Percentiles rank a stretch among this genome's conserved stretches.
Evolutionary conservation across 495 filamentous ascomycete genomes (phyloP).

Genomic region (Haplographium delicatum): DNA sequence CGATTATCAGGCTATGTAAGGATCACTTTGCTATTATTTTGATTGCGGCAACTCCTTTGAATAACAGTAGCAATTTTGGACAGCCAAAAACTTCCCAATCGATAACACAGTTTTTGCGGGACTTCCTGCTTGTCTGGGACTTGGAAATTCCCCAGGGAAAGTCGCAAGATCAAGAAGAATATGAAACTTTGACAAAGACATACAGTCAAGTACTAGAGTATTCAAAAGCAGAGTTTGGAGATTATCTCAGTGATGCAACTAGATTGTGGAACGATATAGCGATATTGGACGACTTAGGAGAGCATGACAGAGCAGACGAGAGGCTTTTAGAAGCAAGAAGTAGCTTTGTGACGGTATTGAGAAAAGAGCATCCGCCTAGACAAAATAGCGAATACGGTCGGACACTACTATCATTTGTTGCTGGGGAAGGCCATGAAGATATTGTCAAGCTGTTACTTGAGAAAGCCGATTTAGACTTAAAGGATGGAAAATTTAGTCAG

Average conservation of each 20-base stretch:
- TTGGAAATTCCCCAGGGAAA: slow-evolving; percentile 4
- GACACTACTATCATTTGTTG: too few species aligned
- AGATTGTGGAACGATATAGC: slow-evolving; percentile 18
- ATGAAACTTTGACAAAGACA: slow-evolving; percentile 6
- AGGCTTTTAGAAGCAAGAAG: slow-evolving; percentile 19
- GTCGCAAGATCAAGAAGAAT: slow-evolving; percentile 10
- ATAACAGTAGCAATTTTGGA: background rate
- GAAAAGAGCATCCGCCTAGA: slow-evolving; percentile 4
- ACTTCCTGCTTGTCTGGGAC: slow-evolving; percentile 27
- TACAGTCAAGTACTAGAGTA: slow-evolving; percentile 3
- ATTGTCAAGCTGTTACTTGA: too few species aligned
- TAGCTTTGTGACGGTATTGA: background rate
- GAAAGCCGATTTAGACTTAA: too few species aligned
- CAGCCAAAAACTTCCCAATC: slow-evolving; percentile 6
- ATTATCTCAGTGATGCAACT: slow-evolving; percentile 10
- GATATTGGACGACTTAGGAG: slow-evolving; percentile 15
- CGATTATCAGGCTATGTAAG: too few species aligned
- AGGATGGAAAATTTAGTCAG: too few species aligned
- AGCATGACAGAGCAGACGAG: slow-evolving; percentile 20
- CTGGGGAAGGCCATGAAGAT: too few species aligned
- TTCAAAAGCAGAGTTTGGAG: slow-evolving; percentile 8
- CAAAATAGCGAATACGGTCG: too few species aligned
- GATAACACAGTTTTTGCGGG: slow-evolving; percentile 12
- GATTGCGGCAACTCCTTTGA: too few species aligned
- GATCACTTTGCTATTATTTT: too few species aligned